Evolutionary conservation across 23 red algal species (phyloP), one percentile per base, ranked within the genome.

Genomic region (Gracilaria gracilis): DNA sequence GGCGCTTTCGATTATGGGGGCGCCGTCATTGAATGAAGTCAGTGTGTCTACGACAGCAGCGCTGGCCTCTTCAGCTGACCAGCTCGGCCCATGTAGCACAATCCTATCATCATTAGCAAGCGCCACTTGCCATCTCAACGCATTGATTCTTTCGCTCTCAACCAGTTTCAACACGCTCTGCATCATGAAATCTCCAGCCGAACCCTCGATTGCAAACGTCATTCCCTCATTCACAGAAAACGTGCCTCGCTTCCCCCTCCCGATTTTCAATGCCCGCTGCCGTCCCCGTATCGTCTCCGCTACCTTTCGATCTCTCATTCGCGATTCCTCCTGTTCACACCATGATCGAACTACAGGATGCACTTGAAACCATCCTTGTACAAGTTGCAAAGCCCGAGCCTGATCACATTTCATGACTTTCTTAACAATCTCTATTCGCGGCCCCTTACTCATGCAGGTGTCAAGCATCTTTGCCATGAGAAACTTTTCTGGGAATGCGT

Each of bases 331-430:
- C 66, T 32, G n/a, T 39, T 87, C 49, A 13, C 29, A 24, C 84
- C 84, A 87, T 37, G 31, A 5, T 31, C 24, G 16, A 13, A 87
- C 84, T 57, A 16, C 84, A 6, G 84, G 84, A 38, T 87, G 84
- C 8, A 75, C 64, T 33, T 73, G 27, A 28, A 73, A 58, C 84
- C 84, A 87, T 15, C 19, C 42, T 19, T 54, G 21, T 48, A 74
- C 51, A 38, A 87, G 69, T 34, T 67, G 65, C 28, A 33, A 21
- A 15, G 44, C 84, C 27, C 69, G 62, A 4, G 27, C 62, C 13
- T 54, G 14, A 38, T 87, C 67, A 47, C 65, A 57, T 21, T 49
- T 67, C 64, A 87, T 57, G 16, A 34, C 36, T 6, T n/a, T 75
- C 20, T 34, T 70, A 2, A 87, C 84, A 23, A 32, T 44, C 35